Percentiles rank a stretch among this genome's conserved stretches.
Conservation (phyloP, 1,139 yeast species). For the Eremothecium gossypii region DNA sequence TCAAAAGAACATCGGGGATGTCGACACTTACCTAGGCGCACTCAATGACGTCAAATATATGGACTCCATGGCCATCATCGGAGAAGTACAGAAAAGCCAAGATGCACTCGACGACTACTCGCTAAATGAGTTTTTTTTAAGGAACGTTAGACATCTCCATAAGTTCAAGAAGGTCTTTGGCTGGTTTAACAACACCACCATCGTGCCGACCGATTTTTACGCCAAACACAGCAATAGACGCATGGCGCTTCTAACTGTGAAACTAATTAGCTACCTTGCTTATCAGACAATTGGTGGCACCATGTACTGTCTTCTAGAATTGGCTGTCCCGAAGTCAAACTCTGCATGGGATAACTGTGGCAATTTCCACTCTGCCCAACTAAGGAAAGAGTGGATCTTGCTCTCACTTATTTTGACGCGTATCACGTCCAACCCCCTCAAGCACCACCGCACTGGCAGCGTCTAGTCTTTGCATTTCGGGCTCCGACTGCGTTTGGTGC, state of each 20-base stretch:
- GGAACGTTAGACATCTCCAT: no score
- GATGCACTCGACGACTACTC: background rate
- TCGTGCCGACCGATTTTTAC: slow-evolving; percentile 2
- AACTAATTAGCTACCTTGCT: slow-evolving; percentile 1
- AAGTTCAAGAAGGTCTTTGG: background rate
- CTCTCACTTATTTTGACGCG: slow-evolving; percentile 2
- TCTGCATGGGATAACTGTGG: slow-evolving; percentile 4
- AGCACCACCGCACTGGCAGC: background rate
- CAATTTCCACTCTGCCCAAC: slow-evolving; percentile 3
- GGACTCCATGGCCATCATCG: slow-evolving; percentile 2
- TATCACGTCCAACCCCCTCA: background rate
- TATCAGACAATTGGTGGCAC: slow-evolving; percentile 3
- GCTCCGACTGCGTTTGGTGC: no score
- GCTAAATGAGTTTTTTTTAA: background rate
- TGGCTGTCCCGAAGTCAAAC: background rate
- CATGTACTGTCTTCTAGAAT: slow-evolving; percentile 2
- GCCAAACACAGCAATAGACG: slow-evolving; percentile 1
- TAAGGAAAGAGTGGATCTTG: slow-evolving; percentile 3
- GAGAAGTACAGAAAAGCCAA: background rate
- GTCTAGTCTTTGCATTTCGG: no score
- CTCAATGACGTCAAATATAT: background rate
- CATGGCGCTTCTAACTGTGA: background rate
- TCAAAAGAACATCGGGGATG: slow-evolving; percentile 1
- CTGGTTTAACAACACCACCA: slow-evolving; percentile 1
- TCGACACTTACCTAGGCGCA: slow-evolving; percentile 1